These are phyloP conservation scores for Litchi chinensis DNA, from an alignment of 345 rosid species.

Conservation along the genomic window DNA sequence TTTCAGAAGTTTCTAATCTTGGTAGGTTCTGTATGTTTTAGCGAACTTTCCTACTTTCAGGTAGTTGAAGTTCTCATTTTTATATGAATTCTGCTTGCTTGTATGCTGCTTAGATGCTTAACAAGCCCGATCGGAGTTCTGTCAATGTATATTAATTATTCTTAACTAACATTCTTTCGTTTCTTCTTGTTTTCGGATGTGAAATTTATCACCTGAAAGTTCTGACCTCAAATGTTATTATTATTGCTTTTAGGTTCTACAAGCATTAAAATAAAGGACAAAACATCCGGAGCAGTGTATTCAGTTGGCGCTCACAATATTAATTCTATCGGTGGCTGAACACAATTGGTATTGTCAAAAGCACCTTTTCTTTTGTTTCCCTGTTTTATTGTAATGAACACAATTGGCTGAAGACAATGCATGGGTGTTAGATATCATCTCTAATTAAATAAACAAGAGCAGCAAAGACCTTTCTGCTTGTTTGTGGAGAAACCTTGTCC, in stretches of 20 bases:
- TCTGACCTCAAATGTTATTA: not conserved
- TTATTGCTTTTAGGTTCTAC: slow-evolving; percentile 64
- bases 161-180: not conserved
- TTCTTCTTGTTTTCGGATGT: not conserved
- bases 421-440: too few relatives aligned
- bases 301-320: slow-evolving; percentile 54
- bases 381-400: too few relatives aligned
- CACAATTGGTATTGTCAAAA: not conserved
- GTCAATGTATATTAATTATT: not conserved
- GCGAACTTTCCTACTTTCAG: not conserved
- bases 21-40: not conserved
- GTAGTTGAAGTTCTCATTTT: not conserved
- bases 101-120: not conserved
- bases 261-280: slow-evolving; percentile 65
- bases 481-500: too few relatives aligned
- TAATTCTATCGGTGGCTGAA: not conserved
- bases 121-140: not conserved
- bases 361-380: too few relatives aligned
- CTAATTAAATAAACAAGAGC: too few relatives aligned
- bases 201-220: not conserved
- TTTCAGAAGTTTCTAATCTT: not conserved
- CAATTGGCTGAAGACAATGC: too few relatives aligned
- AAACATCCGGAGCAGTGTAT: slow-evolving; percentile 42
- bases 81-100: not conserved
- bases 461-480: too few relatives aligned